phyloP scores from a whole-genome alignment of 306 rosid genomes.

The Vigna trinervia region DNA sequence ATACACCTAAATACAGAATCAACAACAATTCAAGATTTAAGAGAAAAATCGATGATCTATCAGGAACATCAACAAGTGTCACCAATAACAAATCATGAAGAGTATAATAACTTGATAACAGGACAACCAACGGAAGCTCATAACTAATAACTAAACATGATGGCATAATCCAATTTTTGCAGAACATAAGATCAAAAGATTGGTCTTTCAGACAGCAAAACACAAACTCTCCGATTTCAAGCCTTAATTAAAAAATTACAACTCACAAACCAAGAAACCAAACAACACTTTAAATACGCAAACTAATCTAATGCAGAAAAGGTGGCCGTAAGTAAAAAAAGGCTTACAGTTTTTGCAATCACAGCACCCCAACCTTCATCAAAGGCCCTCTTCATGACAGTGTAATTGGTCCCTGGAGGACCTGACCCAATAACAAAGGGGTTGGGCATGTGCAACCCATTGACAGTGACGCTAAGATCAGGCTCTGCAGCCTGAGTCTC shows the following conservation, averaged over 20 bases:
- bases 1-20: slow-evolving; percentile 25
- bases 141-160: background rate
- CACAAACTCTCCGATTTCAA: background rate
- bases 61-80: slow-evolving; percentile 18
- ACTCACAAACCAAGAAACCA: slow-evolving; percentile 8
- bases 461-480: slow-evolving; percentile 89
- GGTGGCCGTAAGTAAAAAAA: background rate
- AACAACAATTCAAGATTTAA: slow-evolving; percentile 24
- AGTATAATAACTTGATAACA: background rate
- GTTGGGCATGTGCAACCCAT: slow-evolving; percentile 87
- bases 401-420: slow-evolving; percentile 98
- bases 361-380: slow-evolving; percentile 99
- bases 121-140: slow-evolving; percentile 31
- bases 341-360: slow-evolving; percentile 94
- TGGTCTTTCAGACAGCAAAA: background rate
- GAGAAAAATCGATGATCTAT: slow-evolving; percentile 27
- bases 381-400: slow-evolving; percentile 97
- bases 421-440: slow-evolving; percentile 98
- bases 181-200: slow-evolving; percentile 27
- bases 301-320: background rate
- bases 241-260: background rate
- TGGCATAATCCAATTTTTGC: background rate
- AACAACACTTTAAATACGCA: background rate
- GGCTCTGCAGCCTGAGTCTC: slow-evolving; percentile 65
- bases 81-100: slow-evolving; percentile 24